Base-by-base conservation (phyloP, 495 filamentous ascomycete genomes). In the Penicillium simplicissimum region DNA sequence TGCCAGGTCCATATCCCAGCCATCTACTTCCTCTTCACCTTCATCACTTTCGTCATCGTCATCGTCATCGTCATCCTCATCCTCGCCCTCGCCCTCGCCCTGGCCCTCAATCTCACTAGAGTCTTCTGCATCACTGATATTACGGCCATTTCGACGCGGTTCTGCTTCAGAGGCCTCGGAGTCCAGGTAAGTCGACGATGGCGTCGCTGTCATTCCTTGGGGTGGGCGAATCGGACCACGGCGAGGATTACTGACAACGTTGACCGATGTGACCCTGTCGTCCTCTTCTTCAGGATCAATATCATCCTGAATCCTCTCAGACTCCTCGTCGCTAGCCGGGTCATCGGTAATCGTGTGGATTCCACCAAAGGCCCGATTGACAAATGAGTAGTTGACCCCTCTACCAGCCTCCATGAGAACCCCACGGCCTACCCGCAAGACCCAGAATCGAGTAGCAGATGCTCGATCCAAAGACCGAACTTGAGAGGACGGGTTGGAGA, bases 351-450 rank as follows among this genome's bases (percentile, higher is more conserved):
- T 62, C 13, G 74, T 74, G 6, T 81, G 81, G 8, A 83, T 67
- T 3, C 85, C 87, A 25, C 86, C 84, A 64, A 90, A 91, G 3
- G 87, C 87, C 14, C 76, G 76, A 65, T 89, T 86, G 52, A 86
- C 81, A 62, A 82, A 85, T 10, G 71, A 71, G 71, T 82, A 88
- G 38, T 84, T 81, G 48, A 90, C 73, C 7, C 77, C 79, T 53
- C 81, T 79, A 0, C 79, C 83, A n/a, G 82, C 82, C 55, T 82
- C 83, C 82, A 88, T 81, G 52, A 92, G 65, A 3, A 91, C 59
- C 0, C 85, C 83, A 45, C 88, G 76, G 5, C 80, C 86, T 8
- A 90, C 85, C 43, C 82, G 83, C 25, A 87, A 67, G 15, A 78
- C 80, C 88, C 88, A 91, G 65, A 87, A 88, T 15, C 77, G 72